Evolutionary conservation across 108 stramenopile species (phyloP).

Genomic region (Conticribra weissflogii): DNA sequence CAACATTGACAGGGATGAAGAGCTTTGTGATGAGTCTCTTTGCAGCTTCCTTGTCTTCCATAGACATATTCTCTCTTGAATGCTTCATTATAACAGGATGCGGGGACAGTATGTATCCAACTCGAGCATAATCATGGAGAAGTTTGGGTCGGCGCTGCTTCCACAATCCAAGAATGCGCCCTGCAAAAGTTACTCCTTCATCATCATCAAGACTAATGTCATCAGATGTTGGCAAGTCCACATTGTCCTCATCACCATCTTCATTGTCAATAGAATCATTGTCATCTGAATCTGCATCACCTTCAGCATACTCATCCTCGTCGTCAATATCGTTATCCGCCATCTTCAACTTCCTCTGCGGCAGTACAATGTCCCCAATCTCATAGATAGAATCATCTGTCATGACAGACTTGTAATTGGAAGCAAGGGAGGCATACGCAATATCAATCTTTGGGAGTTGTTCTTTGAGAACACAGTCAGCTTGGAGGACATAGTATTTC

Average conservation of each 20-base stretch:
- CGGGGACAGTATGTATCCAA: slow-evolving; percentile 11
- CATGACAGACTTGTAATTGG: background rate
- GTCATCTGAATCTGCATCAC: background rate
- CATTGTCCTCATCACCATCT: background rate
- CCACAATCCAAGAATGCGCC: no score
- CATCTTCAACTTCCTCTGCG: background rate
- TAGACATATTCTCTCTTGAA: background rate
- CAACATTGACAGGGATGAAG: slow-evolving; percentile 1
- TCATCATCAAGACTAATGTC: background rate
- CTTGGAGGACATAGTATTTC: slow-evolving; percentile 5
- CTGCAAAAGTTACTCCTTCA: no score
- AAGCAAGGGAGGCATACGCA: background rate
- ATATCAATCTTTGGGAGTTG: background rate
- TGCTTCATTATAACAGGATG: slow-evolving; percentile 12
- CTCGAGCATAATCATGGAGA: slow-evolving; percentile 14
- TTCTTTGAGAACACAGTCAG: background rate
- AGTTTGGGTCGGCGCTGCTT: background rate
- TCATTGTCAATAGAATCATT: background rate
- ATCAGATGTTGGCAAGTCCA: background rate
- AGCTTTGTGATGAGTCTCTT: slow-evolving; percentile 15
- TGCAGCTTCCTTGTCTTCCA: background rate
- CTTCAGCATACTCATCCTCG: slow-evolving; percentile 2
- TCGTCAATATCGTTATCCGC: background rate
- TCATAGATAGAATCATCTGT: background rate
- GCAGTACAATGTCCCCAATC: background rate